Base-by-base conservation (phyloP, 495 filamentous ascomycete genomes). In the Haplographium delicatum region DNA sequence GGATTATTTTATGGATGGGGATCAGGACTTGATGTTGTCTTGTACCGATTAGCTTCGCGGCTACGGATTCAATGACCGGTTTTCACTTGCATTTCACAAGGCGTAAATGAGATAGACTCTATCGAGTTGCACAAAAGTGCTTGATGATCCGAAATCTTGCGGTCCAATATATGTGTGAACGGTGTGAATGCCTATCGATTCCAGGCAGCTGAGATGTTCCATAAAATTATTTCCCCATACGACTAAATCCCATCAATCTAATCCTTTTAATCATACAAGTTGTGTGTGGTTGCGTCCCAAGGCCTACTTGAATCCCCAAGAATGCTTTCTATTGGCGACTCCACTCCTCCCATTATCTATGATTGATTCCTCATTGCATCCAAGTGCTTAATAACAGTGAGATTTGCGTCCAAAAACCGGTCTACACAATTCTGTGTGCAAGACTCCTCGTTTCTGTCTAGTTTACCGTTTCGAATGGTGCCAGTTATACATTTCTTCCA, bases 381-480 rank as follows among this genome's bases (percentile, higher is more conserved):
- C 64, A 98, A 65, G 61, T 95, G 86, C 72, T 81, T 81, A 68
- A 97, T 63, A 11, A 95, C 85, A 16, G 83, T 67, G 41, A 85
- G 63, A 69, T 91, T 90, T 44, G 88, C 77, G 69, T 98, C 93
- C 74, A 96, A 75, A 71, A 90, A 98, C 42, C 93, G 79, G 53
- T 94, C 86, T 38, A 96, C 88, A 62, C 93, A 98, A 72, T 96
- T 95, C 65, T 83, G 72, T 59, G 91, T 72, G 68, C 93, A 98
- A 4, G 70, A 59, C 70, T 88, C 82, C 74, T 98, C 93, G 47
- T 50, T 69, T 56, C 72, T 76, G 52, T 94, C 88, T 47, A 97
- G 73, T 54, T 76, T 72, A 23, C 78, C 77, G 35, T 70, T 74
- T 37, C 79, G 75, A 60, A 91, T 82, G 40, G 75, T 75, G 44